These are phyloP conservation scores for Rheum nobile DNA, from an alignment of 148 eudicot species.

Conservation along the genomic window DNA sequence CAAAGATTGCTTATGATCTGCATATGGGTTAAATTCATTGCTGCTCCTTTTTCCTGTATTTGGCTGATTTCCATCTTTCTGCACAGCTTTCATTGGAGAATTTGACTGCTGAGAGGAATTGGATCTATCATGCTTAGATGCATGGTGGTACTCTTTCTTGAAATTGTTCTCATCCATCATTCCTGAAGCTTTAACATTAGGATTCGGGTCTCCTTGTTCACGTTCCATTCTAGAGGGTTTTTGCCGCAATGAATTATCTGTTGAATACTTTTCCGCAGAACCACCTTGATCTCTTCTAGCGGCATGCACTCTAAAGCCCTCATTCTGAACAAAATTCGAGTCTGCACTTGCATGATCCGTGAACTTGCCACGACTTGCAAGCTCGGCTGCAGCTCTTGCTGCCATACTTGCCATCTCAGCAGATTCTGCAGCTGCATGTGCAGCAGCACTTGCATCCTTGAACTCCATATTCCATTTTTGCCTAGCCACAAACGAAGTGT, in stretches of 20 bases:
- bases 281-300: slow-evolving; percentile 17
- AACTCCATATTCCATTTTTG: slow-evolving; percentile 69
- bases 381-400: slow-evolving; percentile 95
- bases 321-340: slow-evolving; percentile 18
- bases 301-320: slow-evolving; percentile 11
- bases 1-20: slow-evolving; percentile 15
- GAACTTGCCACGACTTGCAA: slow-evolving; percentile 39
- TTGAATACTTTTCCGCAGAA: slow-evolving; percentile 14
- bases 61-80: slow-evolving; percentile 12
- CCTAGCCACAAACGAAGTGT: slow-evolving; percentile 17
- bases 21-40: neutral
- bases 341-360: slow-evolving; percentile 22
- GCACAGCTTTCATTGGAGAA: neutral
- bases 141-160: slow-evolving; percentile 2
- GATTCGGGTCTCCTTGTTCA: slow-evolving; percentile 12
- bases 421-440: slow-evolving; percentile 94
- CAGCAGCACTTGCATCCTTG: slow-evolving; percentile 87
- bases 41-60: neutral
- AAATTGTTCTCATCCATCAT: slow-evolving; percentile 12
- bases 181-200: neutral
- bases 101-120: neutral
- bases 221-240: slow-evolving; percentile 19
- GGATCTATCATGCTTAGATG: neutral
- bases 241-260: slow-evolving; percentile 18
- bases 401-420: slow-evolving; percentile 93